Evolutionary conservation across 2,329 filamentous ascomycete species (phyloP), one percentile per base, ranked within the genome.

Genomic region (Ophiostoma sp.): DNA sequence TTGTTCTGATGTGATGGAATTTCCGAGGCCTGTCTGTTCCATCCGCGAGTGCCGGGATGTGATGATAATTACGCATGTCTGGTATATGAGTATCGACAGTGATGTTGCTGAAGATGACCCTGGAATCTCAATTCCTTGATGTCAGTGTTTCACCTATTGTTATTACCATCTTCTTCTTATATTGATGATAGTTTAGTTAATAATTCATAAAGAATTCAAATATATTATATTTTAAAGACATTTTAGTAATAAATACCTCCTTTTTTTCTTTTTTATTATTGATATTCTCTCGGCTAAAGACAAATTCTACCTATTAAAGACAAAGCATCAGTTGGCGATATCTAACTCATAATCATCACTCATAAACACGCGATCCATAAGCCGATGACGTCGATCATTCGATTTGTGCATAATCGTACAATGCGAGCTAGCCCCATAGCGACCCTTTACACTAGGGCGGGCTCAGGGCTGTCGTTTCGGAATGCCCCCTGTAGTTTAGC

Each of bases 51-150:
- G 23, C 52, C 57, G 57, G 13, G 23, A 35, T 35, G 57, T 64
- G 57, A 33, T 64, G 57, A 20, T 64, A 64, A 64, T 27, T 64
- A 64, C 57, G 57, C 57, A 31, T 35, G 57, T 13, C 57, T 35
- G 31, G 57, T 64, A 57, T 57, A 57, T 57, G 52, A 27, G 52
- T 27, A 27, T 57, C n/a, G 20, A 13, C 23, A 7, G 52, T 27
- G 23, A 27, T 57, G 10, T 10, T 23, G 23, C 8, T 57, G 52
- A 57, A 15, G 10, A 27, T 27, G 52, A 27, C 10, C 23, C 52
- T 57, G n/a, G 52, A 27, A 57, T 57, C 23, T 54, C 48, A 57
- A 11, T 6, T 57, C 52, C 13, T 27, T 5, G 11, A 4, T 13
- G 23, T 7, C n/a, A 23, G 44, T 27, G 23, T 27, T 57, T 27